Base-by-base conservation (phyloP, 1,284 basidiomycete species). In the Puccinia horiana region DNA sequence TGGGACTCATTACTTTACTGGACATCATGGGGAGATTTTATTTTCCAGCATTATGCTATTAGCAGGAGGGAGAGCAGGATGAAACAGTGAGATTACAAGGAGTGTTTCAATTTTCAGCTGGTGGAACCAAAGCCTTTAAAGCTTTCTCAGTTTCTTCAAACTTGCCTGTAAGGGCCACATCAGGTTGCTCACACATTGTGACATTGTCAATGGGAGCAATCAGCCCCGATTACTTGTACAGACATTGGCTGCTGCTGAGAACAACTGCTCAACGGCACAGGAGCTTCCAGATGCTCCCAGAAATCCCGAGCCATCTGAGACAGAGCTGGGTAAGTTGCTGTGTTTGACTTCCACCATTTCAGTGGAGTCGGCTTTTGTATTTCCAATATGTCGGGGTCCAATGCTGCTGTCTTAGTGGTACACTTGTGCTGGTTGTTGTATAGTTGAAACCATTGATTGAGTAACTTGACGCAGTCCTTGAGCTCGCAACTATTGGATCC, bases 221-320 rank as follows among this genome's bases (percentile, higher is more conserved):
- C 47, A n/a, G 16, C 72, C 72, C 23, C 72, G 29, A 23, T 32
- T 47, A 20, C 20, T 42, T 40, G 40, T 52, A 42, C 70, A 73
- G 70, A 73, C 70, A 49, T 73, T 42, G 18, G 47, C 18, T n/a
- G 72, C 20, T 29, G 44, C 12, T 1, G 44, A 74, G 72, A 52
- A 74, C 12, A 37, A 23, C n/a, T 44, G 44, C 72, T 74, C 72
- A 20, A 74, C 72, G 26, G 72, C 72, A 52, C 72, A 74, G 12
- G 47, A 52, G 40, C 47, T 32, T 32, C 23, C 72, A 52, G 26
- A 52, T 20, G 18, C n/a, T 2, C 40, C 72, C 2, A 74, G 72
- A 32, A 74, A 18, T 23, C 47, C 3, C 29, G 26, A n/a, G 72
- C 47, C 52, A 74, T 52, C 20, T 11, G 23, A 32, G 72, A 49